phyloP scores from a whole-genome alignment of 805 yeast species.

The Huiozyma sinensis region DNA sequence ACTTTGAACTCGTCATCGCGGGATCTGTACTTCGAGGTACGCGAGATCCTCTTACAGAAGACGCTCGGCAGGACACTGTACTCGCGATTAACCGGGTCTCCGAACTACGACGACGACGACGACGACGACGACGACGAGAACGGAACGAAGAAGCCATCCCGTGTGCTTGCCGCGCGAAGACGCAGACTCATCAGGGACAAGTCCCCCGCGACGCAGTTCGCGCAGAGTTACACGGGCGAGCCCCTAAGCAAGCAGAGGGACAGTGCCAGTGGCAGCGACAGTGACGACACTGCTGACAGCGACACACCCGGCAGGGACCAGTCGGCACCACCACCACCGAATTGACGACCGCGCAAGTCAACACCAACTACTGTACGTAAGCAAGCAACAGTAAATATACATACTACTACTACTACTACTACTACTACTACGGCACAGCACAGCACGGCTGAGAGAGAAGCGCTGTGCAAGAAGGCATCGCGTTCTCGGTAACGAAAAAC shows the following conservation, averaged over 20 bases:
- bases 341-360: no score
- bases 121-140: conserved; percentile 17
- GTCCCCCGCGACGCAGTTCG: conserved; percentile 28
- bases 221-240: conserved; percentile 21
- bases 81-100: conserved; percentile 19
- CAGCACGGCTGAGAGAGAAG: no score
- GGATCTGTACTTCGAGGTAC: conserved; percentile 76
- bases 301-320: no score
- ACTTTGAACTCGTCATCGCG: conserved; percentile 61
- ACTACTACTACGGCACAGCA: no score
- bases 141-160: not conserved
- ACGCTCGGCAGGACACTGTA: conserved; percentile 27
- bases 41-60: conserved; percentile 46
- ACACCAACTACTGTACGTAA: no score
- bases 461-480: no score
- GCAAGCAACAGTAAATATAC: no score
- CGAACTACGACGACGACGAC: conserved; percentile 19
- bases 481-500: no score
- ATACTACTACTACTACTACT: no score
- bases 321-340: no score
- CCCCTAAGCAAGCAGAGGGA: conserved; percentile 22
- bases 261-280: conserved; percentile 21
- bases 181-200: conserved; percentile 13
- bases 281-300: conserved; percentile 8
- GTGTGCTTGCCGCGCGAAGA: conserved; percentile 1